Conservation (phyloP, 2,329 filamentous ascomycete species). For the Sporothrix brunneoviolacea region DNA sequence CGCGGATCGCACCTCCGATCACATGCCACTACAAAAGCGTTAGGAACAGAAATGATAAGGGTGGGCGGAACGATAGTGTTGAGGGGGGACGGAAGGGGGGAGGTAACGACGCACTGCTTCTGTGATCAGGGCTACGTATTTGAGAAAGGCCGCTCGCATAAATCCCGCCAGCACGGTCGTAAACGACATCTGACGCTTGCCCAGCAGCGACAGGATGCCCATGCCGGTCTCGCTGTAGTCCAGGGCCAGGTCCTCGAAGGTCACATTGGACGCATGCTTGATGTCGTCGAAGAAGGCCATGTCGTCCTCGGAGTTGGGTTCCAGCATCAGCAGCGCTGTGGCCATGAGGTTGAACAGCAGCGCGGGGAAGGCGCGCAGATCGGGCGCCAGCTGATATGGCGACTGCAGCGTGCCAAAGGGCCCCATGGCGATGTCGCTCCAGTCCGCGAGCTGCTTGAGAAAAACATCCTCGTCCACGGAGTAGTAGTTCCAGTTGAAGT, state of each 20-base stretch:
- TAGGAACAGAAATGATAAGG: neutral
- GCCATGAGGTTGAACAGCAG: slow-evolving; percentile 54
- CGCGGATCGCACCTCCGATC: slow-evolving; percentile 50
- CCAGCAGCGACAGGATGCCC: slow-evolving; percentile 46
- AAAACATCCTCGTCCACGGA: slow-evolving; percentile 49
- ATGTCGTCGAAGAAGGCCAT: slow-evolving; percentile 43
- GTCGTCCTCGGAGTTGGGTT: slow-evolving; percentile 34
- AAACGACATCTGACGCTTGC: slow-evolving; percentile 49
- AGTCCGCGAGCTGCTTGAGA: slow-evolving; percentile 43
- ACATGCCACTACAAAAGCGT: slow-evolving; percentile 49
- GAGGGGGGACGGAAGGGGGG: neutral
- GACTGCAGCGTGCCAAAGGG: slow-evolving; percentile 45
- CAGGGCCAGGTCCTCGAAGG: slow-evolving; percentile 52
- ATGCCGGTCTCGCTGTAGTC: slow-evolving; percentile 56
- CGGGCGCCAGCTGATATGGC: slow-evolving; percentile 42
- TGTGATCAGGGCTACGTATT: slow-evolving; percentile 52
- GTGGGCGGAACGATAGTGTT: neutral
- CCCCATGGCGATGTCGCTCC: slow-evolving; percentile 37
- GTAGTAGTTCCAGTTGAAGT: slow-evolving; percentile 55
- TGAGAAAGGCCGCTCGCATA: slow-evolving; percentile 48
- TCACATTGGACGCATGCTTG: slow-evolving; percentile 53
- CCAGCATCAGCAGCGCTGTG: slow-evolving; percentile 46
- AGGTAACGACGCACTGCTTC: slow-evolving; percentile 39
- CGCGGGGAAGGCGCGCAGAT: slow-evolving; percentile 52
- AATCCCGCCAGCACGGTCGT: slow-evolving; percentile 53